A percentile compares a stretch with the other conserved stretches of the same genome.
Conservation (phyloP, 345 rosid genomes). For the Zanthoxylum bungeanum region DNA sequence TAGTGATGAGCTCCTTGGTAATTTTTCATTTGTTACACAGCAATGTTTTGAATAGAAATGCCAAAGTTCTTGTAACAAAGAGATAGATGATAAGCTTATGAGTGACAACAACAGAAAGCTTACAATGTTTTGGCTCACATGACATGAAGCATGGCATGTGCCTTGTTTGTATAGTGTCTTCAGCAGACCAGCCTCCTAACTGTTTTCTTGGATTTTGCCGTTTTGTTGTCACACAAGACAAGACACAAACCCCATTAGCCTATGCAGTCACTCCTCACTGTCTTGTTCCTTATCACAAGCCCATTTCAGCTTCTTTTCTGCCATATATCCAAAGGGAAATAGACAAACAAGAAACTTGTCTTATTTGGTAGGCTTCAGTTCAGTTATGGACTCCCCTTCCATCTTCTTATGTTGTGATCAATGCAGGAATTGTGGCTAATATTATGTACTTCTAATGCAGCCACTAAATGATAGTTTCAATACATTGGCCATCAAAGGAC, state of each 20-base stretch:
- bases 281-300: not conserved
- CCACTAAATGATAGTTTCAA: not conserved
- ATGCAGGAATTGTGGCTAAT: no score
- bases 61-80: constrained; percentile 6
- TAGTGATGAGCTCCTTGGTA: not conserved
- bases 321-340: no score
- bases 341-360: no score
- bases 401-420: constrained; percentile 52
- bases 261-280: not conserved
- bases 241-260: not conserved
- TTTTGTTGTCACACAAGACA: no score
- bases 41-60: not conserved
- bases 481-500: not conserved
- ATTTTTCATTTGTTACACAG: not conserved
- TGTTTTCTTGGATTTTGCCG: not conserved
- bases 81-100: constrained; percentile 7
- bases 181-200: not conserved
- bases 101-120: not conserved
- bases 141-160: not conserved
- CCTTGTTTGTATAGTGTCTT: not conserved
- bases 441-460: no score
- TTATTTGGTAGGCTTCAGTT: constrained; percentile 43
- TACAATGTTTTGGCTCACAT: constrained; percentile 20
- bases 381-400: constrained; percentile 54
- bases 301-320: no score